Base-by-base conservation (phyloP, 1,284 basidiomycete genomes). In the Leccinum subspadiceum region DNA sequence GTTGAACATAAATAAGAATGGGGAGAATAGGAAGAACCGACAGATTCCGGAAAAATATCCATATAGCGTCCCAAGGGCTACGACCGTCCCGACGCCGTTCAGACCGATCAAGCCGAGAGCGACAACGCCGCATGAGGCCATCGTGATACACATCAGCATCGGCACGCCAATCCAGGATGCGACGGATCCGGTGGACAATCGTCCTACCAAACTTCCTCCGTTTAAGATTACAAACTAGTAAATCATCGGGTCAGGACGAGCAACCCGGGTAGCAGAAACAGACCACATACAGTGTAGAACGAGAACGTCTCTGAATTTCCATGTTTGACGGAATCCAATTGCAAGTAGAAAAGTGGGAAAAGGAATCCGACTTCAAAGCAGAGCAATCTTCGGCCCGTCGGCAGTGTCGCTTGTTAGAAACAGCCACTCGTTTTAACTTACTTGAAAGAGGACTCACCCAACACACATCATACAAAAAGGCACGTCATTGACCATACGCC, bases 21-120 rank as follows among this genome's bases (percentile, higher is more conserved):
- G 13, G 46, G 22, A 49, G 6, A 8, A 49, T 15, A 24, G 13
- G 22, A 24, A 15, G 22, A 15, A 68, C 75, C 52, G 31, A 78
- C 78, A 73, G n/a, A 65, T 17, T 6, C 79, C 80, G 12, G 73
- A 65, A 57, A 75, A 77, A 26, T 78, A 71, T 0, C 81, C 81
- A 65, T 70, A 78, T 2, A 62, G 20, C 3, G 53, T 53, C 2
- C 65, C 66, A 13, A 76, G 54, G 1, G 59, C 54, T 9, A 66
- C 64, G n/a, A 73, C 63, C 1, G 70, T 60, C 3, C 60, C 54
- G 5, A 62, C 7, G 24, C 50, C 50, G 17, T 20, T 59, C 35
- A 75, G 55, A 15, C 65, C 64, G 24, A 66, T 66, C 65, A 71
- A 70, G 20, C 70, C 61, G 41, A 75, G 57, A 1, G 64, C 67